phyloP scores from a whole-genome alignment of 805 yeast species.

The Candida argentea region DNA sequence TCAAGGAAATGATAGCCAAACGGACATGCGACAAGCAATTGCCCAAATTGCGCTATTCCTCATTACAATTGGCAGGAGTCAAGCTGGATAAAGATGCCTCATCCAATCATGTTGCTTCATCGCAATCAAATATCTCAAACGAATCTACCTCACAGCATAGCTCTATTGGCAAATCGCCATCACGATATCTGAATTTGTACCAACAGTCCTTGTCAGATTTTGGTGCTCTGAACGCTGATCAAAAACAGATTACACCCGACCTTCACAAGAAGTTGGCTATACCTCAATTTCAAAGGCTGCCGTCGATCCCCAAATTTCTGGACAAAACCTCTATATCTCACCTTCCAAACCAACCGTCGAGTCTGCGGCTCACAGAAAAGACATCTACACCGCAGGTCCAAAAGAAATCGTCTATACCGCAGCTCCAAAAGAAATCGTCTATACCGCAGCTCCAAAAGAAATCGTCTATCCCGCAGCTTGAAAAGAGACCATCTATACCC shows the following conservation, averaged over 20 bases:
- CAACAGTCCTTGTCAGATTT: too few species aligned
- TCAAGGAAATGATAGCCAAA: conserved; percentile 9
- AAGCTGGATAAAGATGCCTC: conserved; percentile 1
- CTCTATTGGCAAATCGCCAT: too few species aligned
- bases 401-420: conserved; percentile 9
- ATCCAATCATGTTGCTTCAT: not conserved
- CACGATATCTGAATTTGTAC: too few species aligned
- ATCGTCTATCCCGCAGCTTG: conserved; percentile 8
- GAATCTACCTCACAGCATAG: too few species aligned
- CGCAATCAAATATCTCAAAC: not conserved
- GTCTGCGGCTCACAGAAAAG: conserved; percentile 10
- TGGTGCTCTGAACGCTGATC: too few species aligned
- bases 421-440: conserved; percentile 7
- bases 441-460: conserved; percentile 4
- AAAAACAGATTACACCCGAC: conserved; percentile 8
- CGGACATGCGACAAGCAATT: too few species aligned
- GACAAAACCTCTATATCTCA: conserved; percentile 9
- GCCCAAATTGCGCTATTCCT: conserved; percentile 17
- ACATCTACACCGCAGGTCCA: conserved; percentile 9
- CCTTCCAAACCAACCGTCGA: conserved; percentile 11
- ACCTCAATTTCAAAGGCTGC: conserved; percentile 4
- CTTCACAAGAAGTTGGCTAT: conserved; percentile 7
- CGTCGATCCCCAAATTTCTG: conserved; percentile 9
- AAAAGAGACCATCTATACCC: conserved; percentile 10
- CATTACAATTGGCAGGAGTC: conserved; percentile 28